Conservation (phyloP, 768 basidiomycete species). For the Fibroporia radiculosa region DNA sequence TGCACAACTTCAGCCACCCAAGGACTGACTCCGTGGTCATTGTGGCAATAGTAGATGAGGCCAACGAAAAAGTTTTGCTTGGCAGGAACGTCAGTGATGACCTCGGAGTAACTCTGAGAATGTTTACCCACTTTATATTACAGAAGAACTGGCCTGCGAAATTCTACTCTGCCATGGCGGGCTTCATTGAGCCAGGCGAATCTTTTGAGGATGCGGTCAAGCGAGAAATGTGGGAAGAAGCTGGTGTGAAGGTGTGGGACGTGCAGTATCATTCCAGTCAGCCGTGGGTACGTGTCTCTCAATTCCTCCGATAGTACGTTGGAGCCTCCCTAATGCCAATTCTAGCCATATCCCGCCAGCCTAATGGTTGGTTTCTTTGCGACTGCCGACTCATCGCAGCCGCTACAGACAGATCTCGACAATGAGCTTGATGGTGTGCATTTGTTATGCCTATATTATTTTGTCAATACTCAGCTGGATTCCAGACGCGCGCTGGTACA, state of each 20-base stretch:
- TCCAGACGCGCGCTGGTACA: slow-evolving; percentile 86
- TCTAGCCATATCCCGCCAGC: slow-evolving; percentile 85
- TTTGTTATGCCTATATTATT: not conserved
- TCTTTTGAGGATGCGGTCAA: slow-evolving; percentile 89
- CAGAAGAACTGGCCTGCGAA: slow-evolving; percentile 59
- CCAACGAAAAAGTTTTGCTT: slow-evolving; percentile 76
- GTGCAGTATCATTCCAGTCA: slow-evolving; percentile 81
- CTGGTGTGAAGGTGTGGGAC: slow-evolving; percentile 81
- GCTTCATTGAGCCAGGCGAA: slow-evolving; percentile 93
- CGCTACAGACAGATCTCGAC: slow-evolving; percentile 80
- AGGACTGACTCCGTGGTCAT: slow-evolving; percentile 87
- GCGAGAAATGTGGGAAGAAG: slow-evolving; percentile 94
- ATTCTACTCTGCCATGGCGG: slow-evolving; percentile 80
- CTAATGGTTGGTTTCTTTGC: slow-evolving; percentile 91
- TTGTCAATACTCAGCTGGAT: not conserved
- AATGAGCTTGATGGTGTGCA: slow-evolving; percentile 86
- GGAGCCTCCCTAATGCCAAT: not conserved
- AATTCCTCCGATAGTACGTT: not conserved
- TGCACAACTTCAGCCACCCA: slow-evolving; percentile 83
- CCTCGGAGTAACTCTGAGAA: not conserved
- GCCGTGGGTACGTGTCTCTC: slow-evolving; percentile 58
- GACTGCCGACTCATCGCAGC: slow-evolving; percentile 61
- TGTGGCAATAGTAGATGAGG: slow-evolving; percentile 76
- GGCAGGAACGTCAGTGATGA: slow-evolving; percentile 64
- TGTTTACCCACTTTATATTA: not conserved